Evolutionary conservation across 495 filamentous ascomycete genomes (phyloP).

Genomic region (Lasiosphaeria ovina): DNA sequence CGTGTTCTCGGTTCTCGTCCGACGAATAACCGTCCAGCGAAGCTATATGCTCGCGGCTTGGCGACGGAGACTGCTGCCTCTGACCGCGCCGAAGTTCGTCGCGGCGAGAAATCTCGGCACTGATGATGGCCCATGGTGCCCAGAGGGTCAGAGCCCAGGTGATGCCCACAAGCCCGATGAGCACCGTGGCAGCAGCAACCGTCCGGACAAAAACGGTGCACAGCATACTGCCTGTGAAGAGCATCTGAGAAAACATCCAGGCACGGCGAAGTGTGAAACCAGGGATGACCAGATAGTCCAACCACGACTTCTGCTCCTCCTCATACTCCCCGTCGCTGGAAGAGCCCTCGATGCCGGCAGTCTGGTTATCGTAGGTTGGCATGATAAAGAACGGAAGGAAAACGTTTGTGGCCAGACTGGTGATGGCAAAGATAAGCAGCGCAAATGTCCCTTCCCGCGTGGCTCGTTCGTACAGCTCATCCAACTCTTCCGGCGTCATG

Average conservation of each 20-base stretch:
- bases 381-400: slow-evolving; percentile 79
- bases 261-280: slow-evolving; percentile 80
- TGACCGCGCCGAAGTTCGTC: slow-evolving; percentile 64
- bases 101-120: slow-evolving; percentile 76
- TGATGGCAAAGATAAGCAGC: slow-evolving; percentile 80
- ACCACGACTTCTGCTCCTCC: slow-evolving; percentile 38
- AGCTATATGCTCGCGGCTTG: slow-evolving; percentile 23
- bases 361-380: slow-evolving; percentile 62
- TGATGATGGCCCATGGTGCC: slow-evolving; percentile 91
- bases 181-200: slow-evolving; percentile 62
- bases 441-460: slow-evolving; percentile 82
- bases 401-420: slow-evolving; percentile 74
- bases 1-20: slow-evolving; percentile 25
- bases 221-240: slow-evolving; percentile 77
- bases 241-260: slow-evolving; percentile 77
- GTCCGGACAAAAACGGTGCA: slow-evolving; percentile 73
- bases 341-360: slow-evolving; percentile 19
- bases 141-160: slow-evolving; percentile 87
- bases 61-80: slow-evolving; percentile 16
- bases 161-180: slow-evolving; percentile 77
- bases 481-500: slow-evolving; percentile 70
- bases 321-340: slow-evolving; percentile 28
- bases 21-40: slow-evolving; percentile 32
- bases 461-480: slow-evolving; percentile 74
- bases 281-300: slow-evolving; percentile 65